Conservation (phyloP, 116 monocot genomes). For the Phalaenopsis hybrid region DNA sequence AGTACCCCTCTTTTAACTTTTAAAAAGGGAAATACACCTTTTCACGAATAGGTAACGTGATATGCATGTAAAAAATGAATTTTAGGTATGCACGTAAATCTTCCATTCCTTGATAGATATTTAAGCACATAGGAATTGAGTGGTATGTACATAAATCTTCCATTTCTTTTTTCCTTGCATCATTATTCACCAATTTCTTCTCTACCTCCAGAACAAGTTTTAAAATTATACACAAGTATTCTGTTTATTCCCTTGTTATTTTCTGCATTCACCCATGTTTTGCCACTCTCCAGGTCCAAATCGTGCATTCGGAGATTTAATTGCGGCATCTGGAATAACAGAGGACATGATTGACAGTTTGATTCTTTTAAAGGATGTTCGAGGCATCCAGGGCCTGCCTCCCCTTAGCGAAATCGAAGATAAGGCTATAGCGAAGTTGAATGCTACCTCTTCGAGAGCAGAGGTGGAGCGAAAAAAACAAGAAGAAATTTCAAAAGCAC, state of each 20-base stretch:
- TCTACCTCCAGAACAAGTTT: background rate
- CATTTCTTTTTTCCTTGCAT: background rate
- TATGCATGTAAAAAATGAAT: too few species aligned
- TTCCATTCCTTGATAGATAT: too few species aligned
- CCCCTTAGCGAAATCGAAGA: constrained; percentile 83
- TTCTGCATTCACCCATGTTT: background rate
- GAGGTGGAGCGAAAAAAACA: constrained; percentile 63
- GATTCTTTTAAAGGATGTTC: constrained; percentile 81
- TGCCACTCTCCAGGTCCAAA: constrained; percentile 57
- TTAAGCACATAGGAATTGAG: too few species aligned
- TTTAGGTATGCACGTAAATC: too few species aligned
- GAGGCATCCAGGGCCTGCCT: constrained; percentile 71
- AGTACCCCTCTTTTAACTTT: too few species aligned
- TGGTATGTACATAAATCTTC: too few species aligned
- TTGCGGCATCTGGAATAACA: constrained; percentile 82
- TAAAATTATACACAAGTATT: background rate
- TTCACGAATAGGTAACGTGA: too few species aligned
- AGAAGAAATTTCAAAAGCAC: constrained; percentile 68
- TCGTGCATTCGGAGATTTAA: constrained; percentile 90
- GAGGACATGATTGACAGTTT: constrained; percentile 94
- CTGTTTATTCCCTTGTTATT: background rate
- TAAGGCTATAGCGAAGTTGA: constrained; percentile 51
- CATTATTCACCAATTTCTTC: background rate
- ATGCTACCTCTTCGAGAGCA: constrained; percentile 51
- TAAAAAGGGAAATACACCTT: too few species aligned